Percentiles rank a stretch among this genome's conserved stretches.
Conservation (phyloP, 169 alveolate species). For the Plasmodium vinckei region DNA sequence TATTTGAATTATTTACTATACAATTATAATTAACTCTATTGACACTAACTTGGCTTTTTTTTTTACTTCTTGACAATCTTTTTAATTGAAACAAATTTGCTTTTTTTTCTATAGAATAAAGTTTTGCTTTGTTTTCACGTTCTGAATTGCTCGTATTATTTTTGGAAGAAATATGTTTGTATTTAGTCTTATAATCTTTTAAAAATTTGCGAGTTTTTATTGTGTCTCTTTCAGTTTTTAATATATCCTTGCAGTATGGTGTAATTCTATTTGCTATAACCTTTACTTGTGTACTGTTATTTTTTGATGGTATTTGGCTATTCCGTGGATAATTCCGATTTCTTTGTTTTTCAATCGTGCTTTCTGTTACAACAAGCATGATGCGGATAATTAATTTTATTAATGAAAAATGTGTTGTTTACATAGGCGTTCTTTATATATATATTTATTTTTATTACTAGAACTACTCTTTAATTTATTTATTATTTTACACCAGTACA, state of each 20-base stretch:
- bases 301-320: slow-evolving; percentile 39
- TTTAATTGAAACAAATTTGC: slow-evolving; percentile 28
- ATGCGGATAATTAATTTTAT: slow-evolving; percentile 26
- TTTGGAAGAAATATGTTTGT: slow-evolving; percentile 35
- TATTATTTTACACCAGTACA: slow-evolving; percentile 3
- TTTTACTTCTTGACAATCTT: slow-evolving; percentile 28
- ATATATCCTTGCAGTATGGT: slow-evolving; percentile 60
- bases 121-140: slow-evolving; percentile 18
- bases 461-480: background rate
- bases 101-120: slow-evolving; percentile 22
- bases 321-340: slow-evolving; percentile 14
- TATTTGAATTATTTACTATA: slow-evolving; percentile 29
- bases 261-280: slow-evolving; percentile 72
- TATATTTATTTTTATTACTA: background rate
- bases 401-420: background rate
- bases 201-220: slow-evolving; percentile 67
- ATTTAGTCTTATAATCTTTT: slow-evolving; percentile 30
- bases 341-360: slow-evolving; percentile 33
- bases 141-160: slow-evolving; percentile 30
- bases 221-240: slow-evolving; percentile 24
- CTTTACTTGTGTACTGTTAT: slow-evolving; percentile 44
- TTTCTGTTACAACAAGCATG: slow-evolving; percentile 75
- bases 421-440: slow-evolving; percentile 5
- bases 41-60: slow-evolving; percentile 56
- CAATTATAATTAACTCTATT: slow-evolving; percentile 45